Evolutionary conservation across 2,329 filamentous ascomycete genomes (phyloP).

Genomic region (Botrytis tulipae): DNA sequence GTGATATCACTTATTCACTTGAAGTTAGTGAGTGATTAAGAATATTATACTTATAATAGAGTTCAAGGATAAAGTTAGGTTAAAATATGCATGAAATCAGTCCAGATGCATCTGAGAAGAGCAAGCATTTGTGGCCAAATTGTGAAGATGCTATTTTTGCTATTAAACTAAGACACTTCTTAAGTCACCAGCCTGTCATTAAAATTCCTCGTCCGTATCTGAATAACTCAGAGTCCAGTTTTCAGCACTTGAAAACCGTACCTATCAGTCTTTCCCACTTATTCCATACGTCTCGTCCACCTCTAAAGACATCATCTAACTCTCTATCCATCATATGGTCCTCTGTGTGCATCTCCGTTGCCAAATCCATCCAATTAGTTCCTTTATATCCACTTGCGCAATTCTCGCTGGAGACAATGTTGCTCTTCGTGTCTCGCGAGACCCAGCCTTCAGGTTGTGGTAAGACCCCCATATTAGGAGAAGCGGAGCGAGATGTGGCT

Average conservation of each 20-base stretch:
- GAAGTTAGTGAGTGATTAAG: too few species aligned
- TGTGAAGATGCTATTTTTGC: not conserved
- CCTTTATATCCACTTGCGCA: not conserved
- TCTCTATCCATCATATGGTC: not conserved
- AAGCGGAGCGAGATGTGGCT: too few species aligned
- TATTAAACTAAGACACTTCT: not conserved
- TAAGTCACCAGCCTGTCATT: too few species aligned
- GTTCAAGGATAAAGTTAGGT: not conserved
- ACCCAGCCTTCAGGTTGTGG: not conserved
- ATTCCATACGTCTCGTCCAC: not conserved
- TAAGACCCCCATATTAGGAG: not conserved
- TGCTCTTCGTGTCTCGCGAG: not conserved
- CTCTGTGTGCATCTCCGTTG: not conserved
- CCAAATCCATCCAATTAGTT: not conserved
- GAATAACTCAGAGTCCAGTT: not conserved
- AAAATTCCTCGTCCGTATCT: too few species aligned
- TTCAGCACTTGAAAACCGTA: slow-evolving; percentile 2
- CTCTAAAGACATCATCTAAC: not conserved
- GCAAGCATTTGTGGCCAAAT: not conserved
- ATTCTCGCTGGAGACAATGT: not conserved
- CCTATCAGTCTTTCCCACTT: not conserved
- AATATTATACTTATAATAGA: not conserved
- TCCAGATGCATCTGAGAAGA: not conserved
- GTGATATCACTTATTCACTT: too few species aligned
- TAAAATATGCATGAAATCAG: not conserved